A percentile compares a stretch with the other conserved stretches of the same genome.
Conservation (phyloP, 768 basidiomycete genomes). For the Phaffia australis region DNA sequence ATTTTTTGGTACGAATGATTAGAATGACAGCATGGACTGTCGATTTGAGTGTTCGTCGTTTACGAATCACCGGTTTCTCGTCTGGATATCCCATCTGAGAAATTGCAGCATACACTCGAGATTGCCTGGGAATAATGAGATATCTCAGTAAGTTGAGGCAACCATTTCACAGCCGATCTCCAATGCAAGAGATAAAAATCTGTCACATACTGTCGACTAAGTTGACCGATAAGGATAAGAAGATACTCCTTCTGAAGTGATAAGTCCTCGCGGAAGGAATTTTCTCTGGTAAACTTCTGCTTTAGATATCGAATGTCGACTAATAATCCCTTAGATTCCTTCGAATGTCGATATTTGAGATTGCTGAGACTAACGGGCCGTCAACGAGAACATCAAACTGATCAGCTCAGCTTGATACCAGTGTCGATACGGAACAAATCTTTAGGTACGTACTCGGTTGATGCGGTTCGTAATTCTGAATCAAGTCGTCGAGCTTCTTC, state of each 20-base stretch:
- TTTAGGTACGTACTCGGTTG: too few relatives aligned
- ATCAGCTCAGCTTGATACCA: slow-evolving; percentile 44
- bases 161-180: neutral
- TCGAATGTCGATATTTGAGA: slow-evolving; percentile 27
- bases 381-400: neutral
- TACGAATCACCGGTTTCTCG: slow-evolving; percentile 32
- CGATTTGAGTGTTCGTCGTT: slow-evolving; percentile 48
- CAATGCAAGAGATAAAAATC: slow-evolving; percentile 27
- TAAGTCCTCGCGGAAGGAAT: slow-evolving; percentile 61
- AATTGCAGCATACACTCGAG: slow-evolving; percentile 47
- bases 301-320: slow-evolving; percentile 87
- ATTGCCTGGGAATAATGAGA: slow-evolving; percentile 4
- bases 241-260: slow-evolving; percentile 83
- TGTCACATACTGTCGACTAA: slow-evolving; percentile 18
- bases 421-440: too few relatives aligned
- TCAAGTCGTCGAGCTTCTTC: slow-evolving; percentile 43
- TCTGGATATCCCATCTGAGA: slow-evolving; percentile 61
- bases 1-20: slow-evolving; percentile 44
- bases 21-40: slow-evolving; percentile 54
- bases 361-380: slow-evolving; percentile 22
- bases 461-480: slow-evolving; percentile 46
- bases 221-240: slow-evolving; percentile 49
- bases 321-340: slow-evolving; percentile 78
- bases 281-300: slow-evolving; percentile 78
- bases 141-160: slow-evolving; percentile 44